Evolutionary conservation across 2,329 filamentous ascomycete genomes (phyloP).

Genomic region (Colletotrichum tropicicola): DNA sequence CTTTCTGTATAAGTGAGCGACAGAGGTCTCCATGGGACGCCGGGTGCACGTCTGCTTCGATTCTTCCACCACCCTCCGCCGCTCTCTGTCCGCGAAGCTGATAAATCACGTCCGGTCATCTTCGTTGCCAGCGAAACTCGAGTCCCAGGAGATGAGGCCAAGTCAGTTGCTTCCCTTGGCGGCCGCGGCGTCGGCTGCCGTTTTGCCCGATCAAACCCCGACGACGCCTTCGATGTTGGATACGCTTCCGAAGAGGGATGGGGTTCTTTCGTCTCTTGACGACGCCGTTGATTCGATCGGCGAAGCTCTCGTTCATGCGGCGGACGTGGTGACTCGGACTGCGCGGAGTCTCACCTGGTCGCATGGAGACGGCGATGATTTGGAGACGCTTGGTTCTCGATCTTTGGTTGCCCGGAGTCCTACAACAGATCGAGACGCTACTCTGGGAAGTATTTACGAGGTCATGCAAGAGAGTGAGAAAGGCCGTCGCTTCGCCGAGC

Average conservation of each 20-base stretch:
- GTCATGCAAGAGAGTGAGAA: background rate
- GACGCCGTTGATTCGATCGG: background rate
- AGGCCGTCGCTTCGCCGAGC: background rate
- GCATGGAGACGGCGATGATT: too few relatives aligned
- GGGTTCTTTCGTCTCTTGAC: background rate
- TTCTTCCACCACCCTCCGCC: background rate
- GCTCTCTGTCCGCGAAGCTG: background rate
- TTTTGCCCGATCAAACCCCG: background rate
- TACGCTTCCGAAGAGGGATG: background rate
- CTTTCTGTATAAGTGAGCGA: too few relatives aligned
- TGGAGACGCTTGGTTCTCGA: too few relatives aligned
- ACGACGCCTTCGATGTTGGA: background rate
- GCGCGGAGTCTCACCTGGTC: background rate
- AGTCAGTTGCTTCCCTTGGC: background rate
- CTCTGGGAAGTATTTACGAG: background rate
- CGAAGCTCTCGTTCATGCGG: background rate
- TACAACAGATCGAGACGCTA: too few relatives aligned
- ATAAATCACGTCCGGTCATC: background rate
- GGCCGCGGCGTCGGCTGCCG: background rate
- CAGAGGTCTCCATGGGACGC: too few relatives aligned
- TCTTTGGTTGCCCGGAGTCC: too few relatives aligned
- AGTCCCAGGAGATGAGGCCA: background rate
- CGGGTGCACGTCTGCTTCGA: background rate
- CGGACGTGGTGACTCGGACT: background rate
- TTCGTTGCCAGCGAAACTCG: background rate